These are phyloP conservation scores for Dendrobium catenatum DNA, from an alignment of 106 monocot genomes.

Conservation along the genomic window DNA sequence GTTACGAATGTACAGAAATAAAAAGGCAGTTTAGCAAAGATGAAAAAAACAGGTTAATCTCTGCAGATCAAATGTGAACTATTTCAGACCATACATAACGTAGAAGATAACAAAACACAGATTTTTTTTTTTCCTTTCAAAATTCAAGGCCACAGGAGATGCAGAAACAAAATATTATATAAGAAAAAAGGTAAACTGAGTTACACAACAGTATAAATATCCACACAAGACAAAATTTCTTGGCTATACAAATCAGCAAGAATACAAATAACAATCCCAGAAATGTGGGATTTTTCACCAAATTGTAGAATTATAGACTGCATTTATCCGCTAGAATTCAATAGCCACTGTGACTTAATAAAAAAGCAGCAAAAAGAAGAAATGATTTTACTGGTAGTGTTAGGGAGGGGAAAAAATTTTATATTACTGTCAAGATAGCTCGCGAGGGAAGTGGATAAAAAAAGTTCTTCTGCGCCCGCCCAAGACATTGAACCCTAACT, in stretches of 20 bases:
- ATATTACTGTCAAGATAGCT: constrained; percentile 40
- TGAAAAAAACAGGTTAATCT: too few relatives aligned
- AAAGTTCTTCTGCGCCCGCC: constrained; percentile 27
- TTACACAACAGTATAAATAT: neutral
- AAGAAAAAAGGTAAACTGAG: neutral
- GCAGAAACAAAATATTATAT: neutral
- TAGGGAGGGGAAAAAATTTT: neutral
- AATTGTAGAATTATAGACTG: neutral
- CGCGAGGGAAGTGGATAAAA: constrained; percentile 38
- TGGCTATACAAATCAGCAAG: neutral
- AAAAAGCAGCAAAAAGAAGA: neutral
- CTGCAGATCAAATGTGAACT: too few relatives aligned
- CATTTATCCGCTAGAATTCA: neutral
- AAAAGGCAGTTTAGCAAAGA: too few relatives aligned
- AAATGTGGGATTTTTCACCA: neutral
- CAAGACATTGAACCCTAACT: constrained; percentile 27
- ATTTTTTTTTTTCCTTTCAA: neutral
- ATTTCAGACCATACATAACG: neutral
- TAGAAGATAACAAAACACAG: neutral
- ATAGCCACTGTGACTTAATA: too few relatives aligned
- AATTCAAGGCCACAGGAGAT: neutral
- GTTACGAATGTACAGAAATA: too few relatives aligned
- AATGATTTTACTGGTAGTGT: neutral
- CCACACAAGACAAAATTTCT: neutral
- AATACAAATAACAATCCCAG: neutral